A percentile compares a stretch with the other conserved stretches of the same genome.
phyloP scores from a whole-genome alignment of 2,329 filamentous ascomycete genomes.

The Dactylellina drechsleri region DNA sequence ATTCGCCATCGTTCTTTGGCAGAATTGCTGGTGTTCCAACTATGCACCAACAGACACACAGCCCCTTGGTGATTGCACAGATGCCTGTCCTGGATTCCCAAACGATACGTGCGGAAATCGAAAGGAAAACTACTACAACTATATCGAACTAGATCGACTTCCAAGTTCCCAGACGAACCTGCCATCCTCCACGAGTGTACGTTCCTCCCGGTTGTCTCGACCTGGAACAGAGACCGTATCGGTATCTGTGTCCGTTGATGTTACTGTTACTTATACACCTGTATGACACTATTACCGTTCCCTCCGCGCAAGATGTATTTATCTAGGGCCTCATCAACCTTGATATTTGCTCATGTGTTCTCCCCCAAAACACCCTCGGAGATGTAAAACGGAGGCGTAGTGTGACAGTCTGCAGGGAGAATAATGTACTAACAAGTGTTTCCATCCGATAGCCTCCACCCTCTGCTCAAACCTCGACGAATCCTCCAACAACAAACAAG shows the following conservation, averaged over 20 bases:
- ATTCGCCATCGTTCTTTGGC: constrained; percentile 74
- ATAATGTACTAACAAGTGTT: constrained; percentile 11
- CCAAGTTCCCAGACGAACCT: constrained; percentile 50
- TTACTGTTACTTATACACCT: constrained; percentile 51
- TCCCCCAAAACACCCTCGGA: constrained; percentile 15
- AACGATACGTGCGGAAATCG: constrained; percentile 72
- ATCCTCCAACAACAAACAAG: constrained; percentile 11
- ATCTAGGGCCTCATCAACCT: constrained; percentile 20
- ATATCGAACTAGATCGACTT: constrained; percentile 64
- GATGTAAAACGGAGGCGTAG: constrained; percentile 33
- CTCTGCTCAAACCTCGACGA: neutral
- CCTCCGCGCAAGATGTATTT: constrained; percentile 19
- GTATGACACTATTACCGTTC: constrained; percentile 47
- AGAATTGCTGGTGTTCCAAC: constrained; percentile 79
- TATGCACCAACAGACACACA: constrained; percentile 67
- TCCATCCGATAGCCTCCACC: neutral
- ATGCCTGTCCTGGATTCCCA: constrained; percentile 76
- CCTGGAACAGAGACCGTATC: constrained; percentile 26
- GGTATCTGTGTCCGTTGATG: constrained; percentile 48
- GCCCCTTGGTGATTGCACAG: constrained; percentile 66
- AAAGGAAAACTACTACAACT: constrained; percentile 69
- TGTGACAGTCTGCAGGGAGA: constrained; percentile 5
- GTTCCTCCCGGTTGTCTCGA: constrained; percentile 46
- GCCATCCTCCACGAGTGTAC: constrained; percentile 51
- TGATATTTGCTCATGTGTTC: constrained; percentile 16